Evolutionary conservation across 192 early-diverging fungal species (phyloP).

Genomic region (Spizellomyces sp.): DNA sequence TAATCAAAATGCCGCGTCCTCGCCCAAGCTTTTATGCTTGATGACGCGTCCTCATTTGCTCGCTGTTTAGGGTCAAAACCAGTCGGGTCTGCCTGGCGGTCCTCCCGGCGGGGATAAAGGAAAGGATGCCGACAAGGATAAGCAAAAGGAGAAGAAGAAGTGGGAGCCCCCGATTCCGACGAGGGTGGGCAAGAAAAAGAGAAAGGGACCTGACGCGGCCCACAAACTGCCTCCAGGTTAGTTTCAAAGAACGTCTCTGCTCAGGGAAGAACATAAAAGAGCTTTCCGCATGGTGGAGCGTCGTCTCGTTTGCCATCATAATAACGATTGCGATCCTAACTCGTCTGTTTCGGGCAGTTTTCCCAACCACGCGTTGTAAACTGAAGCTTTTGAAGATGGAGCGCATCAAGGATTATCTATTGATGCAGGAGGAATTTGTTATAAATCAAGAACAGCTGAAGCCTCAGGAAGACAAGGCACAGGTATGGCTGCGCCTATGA

Average conservation of each 20-base stretch:
- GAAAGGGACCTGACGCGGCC: slow-evolving; percentile 86
- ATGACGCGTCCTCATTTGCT: no score
- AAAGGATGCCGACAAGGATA: slow-evolving; percentile 41
- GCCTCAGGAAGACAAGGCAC: slow-evolving; percentile 90
- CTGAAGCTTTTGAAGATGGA: slow-evolving; percentile 97
- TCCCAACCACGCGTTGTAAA: slow-evolving; percentile 94
- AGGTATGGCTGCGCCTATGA: slow-evolving; percentile 27
- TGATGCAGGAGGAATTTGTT: slow-evolving; percentile 99
- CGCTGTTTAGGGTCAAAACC: slow-evolving; percentile 74
- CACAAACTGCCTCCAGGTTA: slow-evolving; percentile 90
- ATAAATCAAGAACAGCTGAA: slow-evolving; percentile 97
- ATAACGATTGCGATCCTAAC: neutral
- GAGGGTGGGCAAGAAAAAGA: slow-evolving; percentile 99
- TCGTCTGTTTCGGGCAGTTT: slow-evolving; percentile 64
- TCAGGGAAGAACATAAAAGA: no score
- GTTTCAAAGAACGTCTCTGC: neutral
- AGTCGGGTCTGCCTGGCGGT: slow-evolving; percentile 64
- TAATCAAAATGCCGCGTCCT: no score
- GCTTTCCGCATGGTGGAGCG: neutral
- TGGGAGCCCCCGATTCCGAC: slow-evolving; percentile 99
- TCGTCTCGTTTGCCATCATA: slow-evolving; percentile 4
- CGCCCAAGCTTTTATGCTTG: no score
- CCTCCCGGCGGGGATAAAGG: slow-evolving; percentile 67
- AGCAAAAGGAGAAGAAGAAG: slow-evolving; percentile 87
- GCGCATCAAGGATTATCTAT: slow-evolving; percentile 96